These are phyloP conservation scores for Apiotrichum akiyoshidainum DNA, from an alignment of 1,284 basidiomycete genomes.

Conservation along the genomic window DNA sequence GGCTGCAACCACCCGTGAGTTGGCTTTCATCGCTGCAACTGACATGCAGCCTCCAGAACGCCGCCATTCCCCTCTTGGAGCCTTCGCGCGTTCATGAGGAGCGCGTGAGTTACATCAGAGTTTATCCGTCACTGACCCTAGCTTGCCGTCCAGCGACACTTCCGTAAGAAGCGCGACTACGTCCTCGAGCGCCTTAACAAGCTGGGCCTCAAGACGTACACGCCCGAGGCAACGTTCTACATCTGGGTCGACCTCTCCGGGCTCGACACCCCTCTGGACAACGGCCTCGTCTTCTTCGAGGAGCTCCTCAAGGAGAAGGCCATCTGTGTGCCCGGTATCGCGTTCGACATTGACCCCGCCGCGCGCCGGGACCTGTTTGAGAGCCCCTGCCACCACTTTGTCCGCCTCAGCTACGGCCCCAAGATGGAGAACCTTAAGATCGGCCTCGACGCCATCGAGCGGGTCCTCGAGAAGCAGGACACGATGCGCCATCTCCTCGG, in stretches of 20 bases:
- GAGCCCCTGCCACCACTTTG: constrained; percentile 82
- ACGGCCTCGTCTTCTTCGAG: constrained; percentile 90
- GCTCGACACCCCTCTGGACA: constrained; percentile 76
- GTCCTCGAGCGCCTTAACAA: constrained; percentile 75
- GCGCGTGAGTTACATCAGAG: constrained; percentile 5
- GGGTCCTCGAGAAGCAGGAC: constrained; percentile 62
- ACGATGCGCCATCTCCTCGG: constrained; percentile 1
- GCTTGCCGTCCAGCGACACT: constrained; percentile 78
- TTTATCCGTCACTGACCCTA: too few species aligned
- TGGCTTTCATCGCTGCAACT: background rate
- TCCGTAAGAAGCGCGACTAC: constrained; percentile 85
- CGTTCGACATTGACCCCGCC: constrained; percentile 83
- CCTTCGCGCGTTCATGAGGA: constrained; percentile 66
- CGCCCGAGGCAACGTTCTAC: constrained; percentile 76
- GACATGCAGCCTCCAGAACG: constrained; percentile 67
- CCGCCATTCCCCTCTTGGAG: constrained; percentile 75
- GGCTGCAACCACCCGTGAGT: constrained; percentile 81
- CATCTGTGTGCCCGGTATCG: constrained; percentile 58
- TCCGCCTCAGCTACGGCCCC: constrained; percentile 83
- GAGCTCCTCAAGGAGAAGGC: constrained; percentile 69
- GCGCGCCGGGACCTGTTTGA: constrained; percentile 73
- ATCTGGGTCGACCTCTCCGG: constrained; percentile 82
- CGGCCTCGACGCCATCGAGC: constrained; percentile 81
- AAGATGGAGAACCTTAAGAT: constrained; percentile 75
- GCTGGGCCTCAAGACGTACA: constrained; percentile 71